Percentiles rank a stretch among this genome's conserved stretches.
These are phyloP conservation scores for Metschnikowia arizonensis DNA, from an alignment of 805 yeast genomes.

Conservation along the genomic window DNA sequence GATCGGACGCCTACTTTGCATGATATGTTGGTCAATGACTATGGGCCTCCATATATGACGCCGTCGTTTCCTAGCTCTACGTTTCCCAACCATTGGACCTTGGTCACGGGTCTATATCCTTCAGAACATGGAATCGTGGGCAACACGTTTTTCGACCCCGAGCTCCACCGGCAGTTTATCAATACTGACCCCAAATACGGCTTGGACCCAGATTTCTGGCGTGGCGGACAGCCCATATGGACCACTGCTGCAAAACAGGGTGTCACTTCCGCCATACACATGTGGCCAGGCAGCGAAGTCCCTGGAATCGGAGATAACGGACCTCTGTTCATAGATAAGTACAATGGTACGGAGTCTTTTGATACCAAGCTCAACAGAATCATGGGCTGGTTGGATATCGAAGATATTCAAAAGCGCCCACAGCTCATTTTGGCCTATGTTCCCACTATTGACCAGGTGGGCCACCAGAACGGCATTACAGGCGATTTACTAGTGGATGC, in stretches of 20 bases:
- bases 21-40: conserved; percentile 46
- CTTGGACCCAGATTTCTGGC: conserved; percentile 63
- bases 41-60: conserved; percentile 75
- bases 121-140: conserved; percentile 84
- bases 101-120: conserved; percentile 83
- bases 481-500: conserved; percentile 56
- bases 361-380: conserved; percentile 55
- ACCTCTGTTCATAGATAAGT: conserved; percentile 58
- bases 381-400: conserved; percentile 60
- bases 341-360: conserved; percentile 59
- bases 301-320: conserved; percentile 38
- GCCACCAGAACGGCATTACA: conserved; percentile 66
- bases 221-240: conserved; percentile 89
- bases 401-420: conserved; percentile 53
- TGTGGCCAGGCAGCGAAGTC: conserved; percentile 96
- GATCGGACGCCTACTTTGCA: conserved; percentile 69
- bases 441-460: conserved; percentile 76
- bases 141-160: conserved; percentile 71
- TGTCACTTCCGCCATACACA: conserved; percentile 71
- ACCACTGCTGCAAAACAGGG: conserved; percentile 62
- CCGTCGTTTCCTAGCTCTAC: conserved; percentile 89
- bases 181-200: conserved; percentile 56
- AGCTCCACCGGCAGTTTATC: conserved; percentile 50
- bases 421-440: conserved; percentile 74
- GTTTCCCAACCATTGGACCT: conserved; percentile 88